A percentile compares a stretch with the other conserved stretches of the same genome.
Evolutionary conservation across 305 asterid genomes (phyloP).

Genomic region (Stenogyne calaminthoides): DNA sequence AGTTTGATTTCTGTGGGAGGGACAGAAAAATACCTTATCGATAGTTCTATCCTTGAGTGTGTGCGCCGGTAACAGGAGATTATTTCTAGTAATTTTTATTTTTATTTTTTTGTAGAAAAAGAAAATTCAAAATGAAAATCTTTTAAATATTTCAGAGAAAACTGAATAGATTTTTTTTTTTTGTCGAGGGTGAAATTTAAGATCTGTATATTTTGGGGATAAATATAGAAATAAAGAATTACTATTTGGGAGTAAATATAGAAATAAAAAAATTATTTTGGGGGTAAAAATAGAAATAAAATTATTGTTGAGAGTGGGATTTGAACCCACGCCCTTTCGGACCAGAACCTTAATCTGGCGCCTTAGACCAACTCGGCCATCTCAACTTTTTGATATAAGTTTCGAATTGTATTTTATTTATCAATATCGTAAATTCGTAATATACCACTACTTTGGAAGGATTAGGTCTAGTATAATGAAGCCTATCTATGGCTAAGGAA

Average conservation of each 20-base stretch:
- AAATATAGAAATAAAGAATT: no score
- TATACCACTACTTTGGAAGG: no score
- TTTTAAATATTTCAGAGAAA: not conserved
- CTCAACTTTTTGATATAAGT: slow-evolving; percentile 16
- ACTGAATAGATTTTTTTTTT: no score
- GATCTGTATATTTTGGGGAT: no score
- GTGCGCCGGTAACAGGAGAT: slow-evolving; percentile 23
- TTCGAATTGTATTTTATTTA: not conserved
- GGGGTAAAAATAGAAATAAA: no score
- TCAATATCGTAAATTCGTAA: no score
- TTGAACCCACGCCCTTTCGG: slow-evolving; percentile 66
- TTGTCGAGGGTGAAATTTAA: no score
- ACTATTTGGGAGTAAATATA: no score
- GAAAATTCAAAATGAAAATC: no score
- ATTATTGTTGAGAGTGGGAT: slow-evolving; percentile 32
- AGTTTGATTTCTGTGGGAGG: slow-evolving; percentile 20
- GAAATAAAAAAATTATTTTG: no score
- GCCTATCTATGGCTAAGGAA: no score
- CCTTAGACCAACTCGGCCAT: slow-evolving; percentile 87
- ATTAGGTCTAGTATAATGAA: no score
- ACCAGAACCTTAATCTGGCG: slow-evolving; percentile 81
- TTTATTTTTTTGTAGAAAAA: not conserved
- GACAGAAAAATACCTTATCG: slow-evolving; percentile 32
- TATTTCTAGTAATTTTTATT: not conserved
- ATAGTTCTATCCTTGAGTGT: slow-evolving; percentile 22